Evolutionary conservation across 805 yeast genomes (phyloP).

Genomic region (Nakazawaea sp.): DNA sequence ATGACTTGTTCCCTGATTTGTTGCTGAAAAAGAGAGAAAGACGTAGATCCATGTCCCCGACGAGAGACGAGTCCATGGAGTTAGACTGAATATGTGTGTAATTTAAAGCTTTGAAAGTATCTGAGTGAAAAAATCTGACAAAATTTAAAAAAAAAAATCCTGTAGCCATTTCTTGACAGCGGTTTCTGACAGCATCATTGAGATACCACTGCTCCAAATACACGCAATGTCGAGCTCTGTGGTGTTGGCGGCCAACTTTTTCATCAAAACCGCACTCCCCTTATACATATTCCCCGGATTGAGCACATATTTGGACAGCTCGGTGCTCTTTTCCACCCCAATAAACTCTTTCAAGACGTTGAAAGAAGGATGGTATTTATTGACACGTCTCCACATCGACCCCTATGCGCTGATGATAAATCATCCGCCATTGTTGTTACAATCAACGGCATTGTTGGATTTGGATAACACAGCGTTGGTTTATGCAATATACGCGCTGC

Average conservation of each 20-base stretch:
- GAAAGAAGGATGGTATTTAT: constrained; percentile 61
- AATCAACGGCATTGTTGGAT: constrained; percentile 34
- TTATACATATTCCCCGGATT: constrained; percentile 20
- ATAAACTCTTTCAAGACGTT: constrained; percentile 59
- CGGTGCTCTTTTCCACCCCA: constrained; percentile 68
- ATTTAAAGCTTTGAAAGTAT: no score
- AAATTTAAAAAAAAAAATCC: no score
- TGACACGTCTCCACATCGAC: constrained; percentile 37
- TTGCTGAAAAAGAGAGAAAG: constrained; percentile 11
- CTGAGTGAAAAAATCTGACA: no score
- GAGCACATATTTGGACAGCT: constrained; percentile 31
- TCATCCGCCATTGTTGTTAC: constrained; percentile 72
- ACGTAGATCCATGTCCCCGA: constrained; percentile 18
- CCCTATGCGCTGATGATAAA: constrained; percentile 79
- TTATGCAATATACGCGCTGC: constrained; percentile 43
- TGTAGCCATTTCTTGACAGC: background rate
- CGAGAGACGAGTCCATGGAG: constrained; percentile 12
- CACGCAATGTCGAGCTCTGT: no score
- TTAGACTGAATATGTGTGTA: no score
- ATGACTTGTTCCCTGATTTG: constrained; percentile 31
- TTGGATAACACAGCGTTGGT: constrained; percentile 15
- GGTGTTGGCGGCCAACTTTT: constrained; percentile 16
- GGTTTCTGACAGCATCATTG: no score
- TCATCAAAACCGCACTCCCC: constrained; percentile 21
- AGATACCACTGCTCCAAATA: no score